Evolutionary conservation across 495 filamentous ascomycete genomes (phyloP).

Genomic region (Penicillium malachiteum): DNA sequence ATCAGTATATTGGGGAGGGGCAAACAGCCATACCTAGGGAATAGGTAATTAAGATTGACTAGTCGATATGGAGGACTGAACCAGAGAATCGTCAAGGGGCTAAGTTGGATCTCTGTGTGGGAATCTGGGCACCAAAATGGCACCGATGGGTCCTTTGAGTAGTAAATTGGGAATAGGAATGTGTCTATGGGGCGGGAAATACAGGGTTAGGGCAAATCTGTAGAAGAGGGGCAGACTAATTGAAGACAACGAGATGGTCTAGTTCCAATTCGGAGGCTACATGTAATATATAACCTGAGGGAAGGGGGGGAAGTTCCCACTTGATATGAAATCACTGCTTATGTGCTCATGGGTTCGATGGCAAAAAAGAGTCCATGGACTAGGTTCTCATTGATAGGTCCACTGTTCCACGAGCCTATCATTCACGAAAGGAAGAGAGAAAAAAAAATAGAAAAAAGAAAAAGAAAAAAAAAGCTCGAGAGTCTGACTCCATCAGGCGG

Average conservation of each 20-base stretch:
- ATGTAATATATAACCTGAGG: conserved; percentile 20
- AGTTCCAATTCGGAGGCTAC: conserved; percentile 3
- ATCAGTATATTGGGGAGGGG: neutral
- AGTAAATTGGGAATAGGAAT: neutral
- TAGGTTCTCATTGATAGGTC: conserved; percentile 16
- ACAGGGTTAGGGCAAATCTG: conserved; percentile 17
- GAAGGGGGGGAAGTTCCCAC: conserved; percentile 2
- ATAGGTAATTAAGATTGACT: conserved; percentile 3
- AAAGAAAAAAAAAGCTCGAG: conserved; percentile 3
- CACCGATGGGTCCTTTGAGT: neutral
- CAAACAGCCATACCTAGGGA: conserved; percentile 9
- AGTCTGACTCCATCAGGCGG: conserved; percentile 7
- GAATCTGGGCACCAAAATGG: neutral
- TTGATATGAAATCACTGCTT: conserved; percentile 19
- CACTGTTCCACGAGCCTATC: neutral
- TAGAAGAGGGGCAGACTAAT: neutral
- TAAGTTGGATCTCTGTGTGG: conserved; percentile 4
- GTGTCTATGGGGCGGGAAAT: conserved; percentile 10
- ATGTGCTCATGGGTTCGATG: neutral
- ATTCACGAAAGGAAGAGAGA: neutral
- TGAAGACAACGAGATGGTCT: neutral
- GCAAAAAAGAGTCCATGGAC: neutral
- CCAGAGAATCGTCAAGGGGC: conserved; percentile 6
- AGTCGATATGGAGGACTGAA: neutral
- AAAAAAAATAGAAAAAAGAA: neutral